Percentiles rank a stretch among this genome's conserved stretches.
Conservation (phyloP, 306 rosid species). For the Ochetophila trinervis region DNA sequence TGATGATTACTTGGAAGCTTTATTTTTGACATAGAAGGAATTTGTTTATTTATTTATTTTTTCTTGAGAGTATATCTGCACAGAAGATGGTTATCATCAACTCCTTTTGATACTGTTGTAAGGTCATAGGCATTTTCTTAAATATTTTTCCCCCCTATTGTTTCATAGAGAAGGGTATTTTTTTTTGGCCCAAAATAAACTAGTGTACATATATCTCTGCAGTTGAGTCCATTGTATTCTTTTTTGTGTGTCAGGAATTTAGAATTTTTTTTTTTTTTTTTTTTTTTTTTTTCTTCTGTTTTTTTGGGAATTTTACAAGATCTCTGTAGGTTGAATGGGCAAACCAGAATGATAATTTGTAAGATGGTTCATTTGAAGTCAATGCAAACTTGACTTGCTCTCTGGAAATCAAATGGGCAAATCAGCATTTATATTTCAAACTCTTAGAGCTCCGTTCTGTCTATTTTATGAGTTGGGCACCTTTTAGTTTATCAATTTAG, state of each 20-base stretch:
- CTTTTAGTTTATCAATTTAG: too few relatives aligned
- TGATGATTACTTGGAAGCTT: conserved; percentile 93
- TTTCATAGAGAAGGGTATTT: conserved; percentile 27
- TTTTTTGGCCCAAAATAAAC: conserved; percentile 21
- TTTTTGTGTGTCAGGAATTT: background rate
- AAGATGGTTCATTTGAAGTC: conserved; percentile 7
- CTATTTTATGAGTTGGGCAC: too few relatives aligned
- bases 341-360: background rate
- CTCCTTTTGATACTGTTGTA: background rate
- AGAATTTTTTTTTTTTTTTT: background rate
- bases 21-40: conserved; percentile 56
- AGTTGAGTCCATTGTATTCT: conserved; percentile 20
- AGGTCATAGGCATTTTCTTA: conserved; percentile 20
- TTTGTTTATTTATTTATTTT: background rate
- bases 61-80: background rate
- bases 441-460: background rate
- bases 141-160: conserved; percentile 7
- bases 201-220: conserved; percentile 14
- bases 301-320: background rate
- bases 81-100: background rate
- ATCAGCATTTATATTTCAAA: background rate
- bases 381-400: background rate
- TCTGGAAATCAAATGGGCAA: too few relatives aligned
- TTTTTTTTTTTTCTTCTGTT: background rate
- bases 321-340: background rate